Conservation (phyloP, 495 filamentous ascomycete genomes). For the Daldinia decipiens region DNA sequence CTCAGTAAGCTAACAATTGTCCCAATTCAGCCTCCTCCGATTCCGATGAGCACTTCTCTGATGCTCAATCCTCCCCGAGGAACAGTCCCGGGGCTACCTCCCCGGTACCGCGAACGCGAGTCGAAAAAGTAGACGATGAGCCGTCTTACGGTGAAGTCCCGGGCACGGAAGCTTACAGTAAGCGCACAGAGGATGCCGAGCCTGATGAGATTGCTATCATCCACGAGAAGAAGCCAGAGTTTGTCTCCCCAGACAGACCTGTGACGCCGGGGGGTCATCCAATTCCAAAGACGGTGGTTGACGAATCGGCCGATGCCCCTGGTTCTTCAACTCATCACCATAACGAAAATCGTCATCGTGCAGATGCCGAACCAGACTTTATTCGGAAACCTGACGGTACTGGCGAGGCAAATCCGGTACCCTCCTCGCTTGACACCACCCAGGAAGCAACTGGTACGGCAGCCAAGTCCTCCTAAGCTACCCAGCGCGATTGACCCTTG, state of each 20-base stretch:
- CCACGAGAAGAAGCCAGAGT: slow-evolving; percentile 55
- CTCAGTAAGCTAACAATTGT: slow-evolving; percentile 22
- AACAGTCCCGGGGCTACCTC: slow-evolving; percentile 62
- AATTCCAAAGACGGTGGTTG: slow-evolving; percentile 61
- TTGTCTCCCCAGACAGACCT: slow-evolving; percentile 42
- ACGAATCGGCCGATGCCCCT: slow-evolving; percentile 57
- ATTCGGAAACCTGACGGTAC: slow-evolving; percentile 57
- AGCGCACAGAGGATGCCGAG: slow-evolving; percentile 81
- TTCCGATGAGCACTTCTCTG: slow-evolving; percentile 90
- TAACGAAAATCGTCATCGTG: slow-evolving; percentile 52
- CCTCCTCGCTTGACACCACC: slow-evolving; percentile 44
- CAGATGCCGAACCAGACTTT: slow-evolving; percentile 60
- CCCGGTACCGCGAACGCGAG: slow-evolving; percentile 81
- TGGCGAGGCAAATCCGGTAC: slow-evolving; percentile 42
- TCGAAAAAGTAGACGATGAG: slow-evolving; percentile 76
- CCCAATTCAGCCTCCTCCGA: slow-evolving; percentile 66
- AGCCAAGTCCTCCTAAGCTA: slow-evolving; percentile 51
- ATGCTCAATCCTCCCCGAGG: slow-evolving; percentile 78
- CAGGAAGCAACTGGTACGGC: slow-evolving; percentile 49
- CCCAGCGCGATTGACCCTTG: slow-evolving; percentile 50
- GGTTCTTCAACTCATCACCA: slow-evolving; percentile 54
- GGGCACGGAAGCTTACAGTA: slow-evolving; percentile 79
- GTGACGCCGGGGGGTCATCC: slow-evolving; percentile 55
- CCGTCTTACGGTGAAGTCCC: slow-evolving; percentile 87
- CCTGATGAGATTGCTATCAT: slow-evolving; percentile 74